Evolutionary conservation across 2,329 filamentous ascomycete genomes (phyloP), one percentile per base, ranked within the genome.

Genomic region (Xylariaceae sp.): DNA sequence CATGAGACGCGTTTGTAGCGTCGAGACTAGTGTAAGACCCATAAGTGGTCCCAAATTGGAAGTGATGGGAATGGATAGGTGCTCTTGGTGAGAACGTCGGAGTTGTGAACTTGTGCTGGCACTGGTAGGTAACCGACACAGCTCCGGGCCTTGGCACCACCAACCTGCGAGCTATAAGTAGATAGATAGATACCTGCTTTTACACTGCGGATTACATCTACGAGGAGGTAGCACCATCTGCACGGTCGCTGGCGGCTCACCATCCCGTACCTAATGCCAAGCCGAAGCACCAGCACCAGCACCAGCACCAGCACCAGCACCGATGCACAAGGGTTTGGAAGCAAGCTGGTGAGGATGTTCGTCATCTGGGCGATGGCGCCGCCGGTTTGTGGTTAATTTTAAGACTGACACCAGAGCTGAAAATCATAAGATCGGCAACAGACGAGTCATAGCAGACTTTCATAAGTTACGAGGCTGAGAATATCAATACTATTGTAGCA

Each of bases 11-110:
- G 8, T 41, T 8, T 41, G 37, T 41, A 41, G 37, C 11, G 37
- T 13, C 8, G 11, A 41, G 9, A 41, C 37, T 23, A 18, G 47
- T 51, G 11, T 30, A 50, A 37, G 56, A 45, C 51, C 56, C 60
- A 55, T 58, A 37, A 30, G 23, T 30, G 10, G 41, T 53, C 60
- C 57, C 54, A 55, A 54, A 55, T 45, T 64, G 62, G 60, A 57
- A 61, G 56, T 58, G 57, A 57, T 60, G 50, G 37, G 50, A 56
- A 47, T 30, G 37, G 11, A 13, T 41, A 41, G 37, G 37, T 51
- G 48, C 51, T 61, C 56, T 53, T 53, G 59, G 56, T 5, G 23
- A 4, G 49, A 41, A 41, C 9, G 8, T 41, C 8, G 37, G 37
- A 41, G 37, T 41, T 41, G 37, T 30, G 23, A 30, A 30, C 23